Base-by-base conservation (phyloP, 805 yeast species). In the Nakazawaea pomicola region DNA sequence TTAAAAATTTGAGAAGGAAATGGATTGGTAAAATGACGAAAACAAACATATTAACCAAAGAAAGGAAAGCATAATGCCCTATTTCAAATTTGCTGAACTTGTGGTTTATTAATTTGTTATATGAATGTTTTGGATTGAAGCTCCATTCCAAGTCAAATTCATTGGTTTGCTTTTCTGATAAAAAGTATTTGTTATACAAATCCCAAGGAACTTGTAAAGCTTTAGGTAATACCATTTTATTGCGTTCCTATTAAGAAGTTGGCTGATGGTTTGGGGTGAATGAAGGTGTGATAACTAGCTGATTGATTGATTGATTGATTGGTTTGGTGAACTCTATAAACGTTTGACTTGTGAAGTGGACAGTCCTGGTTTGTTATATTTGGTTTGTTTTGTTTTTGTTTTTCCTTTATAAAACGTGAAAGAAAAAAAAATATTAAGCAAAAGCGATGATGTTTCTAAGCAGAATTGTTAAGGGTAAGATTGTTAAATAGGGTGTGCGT, bases 11-110 rank as follows among this genome's bases (percentile, higher is more conserved):
- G 43, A 62, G 41, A 3, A 79, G 25, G 47, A 79, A 57, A 9
- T 70, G 58, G 1, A 79, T 75, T 8, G 87, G 85, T 46, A 76
- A 68, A 41, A 80, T 65, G 43, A 74, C 54, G 40, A 79, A 74
- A 9, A 80, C 85, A 56, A 78, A 75, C 28, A 72, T 47, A 55
- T 80, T 67, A 47, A 87, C 71, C 46, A 67, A 54, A 30, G 73
- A 47, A 46, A 77, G 51, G 50, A 79, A 65, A 27, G 71, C 62
- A 64, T 72, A 68, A 72, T 74, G 76, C 38, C 27, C n/a, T 5
- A 36, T 29, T 32, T 42, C 45, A 12, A 20, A 27, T 10, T 16
- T 41, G n/a, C 38, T 37, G 10, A 37, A 33, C 15, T 37, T 28
- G 17, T 37, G 38, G 14, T 33, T 21, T 9, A 14, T 11, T 25